These are phyloP conservation scores for Chytriomyces sp. DNA, from an alignment of 192 early-diverging fungal species.

Conservation along the genomic window DNA sequence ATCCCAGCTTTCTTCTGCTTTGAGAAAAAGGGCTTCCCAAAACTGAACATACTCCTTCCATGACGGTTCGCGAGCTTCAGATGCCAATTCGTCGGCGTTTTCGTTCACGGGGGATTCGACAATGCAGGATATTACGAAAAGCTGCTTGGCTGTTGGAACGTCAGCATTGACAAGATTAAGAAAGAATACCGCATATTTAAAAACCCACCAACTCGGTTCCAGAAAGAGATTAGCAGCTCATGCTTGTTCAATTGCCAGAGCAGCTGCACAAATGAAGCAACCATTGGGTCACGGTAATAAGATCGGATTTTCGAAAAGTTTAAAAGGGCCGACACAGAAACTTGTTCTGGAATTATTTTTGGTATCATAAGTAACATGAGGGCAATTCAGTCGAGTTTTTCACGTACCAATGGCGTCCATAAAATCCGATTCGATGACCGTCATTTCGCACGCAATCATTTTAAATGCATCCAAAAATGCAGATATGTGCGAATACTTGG, in stretches of 20 bases:
- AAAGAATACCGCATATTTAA: no score
- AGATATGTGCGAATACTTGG: constrained; percentile 45
- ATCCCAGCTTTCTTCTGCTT: constrained; percentile 27
- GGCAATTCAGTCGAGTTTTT: constrained; percentile 3
- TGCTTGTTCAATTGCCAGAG: constrained; percentile 59
- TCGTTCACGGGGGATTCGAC: constrained; percentile 23
- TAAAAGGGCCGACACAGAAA: constrained; percentile 42
- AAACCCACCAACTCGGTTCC: constrained; percentile 42
- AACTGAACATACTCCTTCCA: constrained; percentile 59
- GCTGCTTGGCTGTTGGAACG: constrained; percentile 9
- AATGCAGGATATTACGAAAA: constrained; percentile 22
- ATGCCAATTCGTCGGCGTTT: constrained; percentile 27
- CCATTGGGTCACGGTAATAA: constrained; percentile 52
- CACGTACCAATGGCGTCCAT: constrained; percentile 53
- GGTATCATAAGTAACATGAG: background rate
- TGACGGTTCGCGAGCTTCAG: constrained; percentile 19
- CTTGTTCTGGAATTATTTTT: constrained; percentile 12
- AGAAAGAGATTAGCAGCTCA: constrained; percentile 21
- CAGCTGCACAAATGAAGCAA: constrained; percentile 57
- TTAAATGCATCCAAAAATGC: constrained; percentile 70
- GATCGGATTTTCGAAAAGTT: constrained; percentile 55
- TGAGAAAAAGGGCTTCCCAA: constrained; percentile 65
- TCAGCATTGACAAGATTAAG: background rate
- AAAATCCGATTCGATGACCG: constrained; percentile 53
- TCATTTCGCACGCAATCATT: constrained; percentile 55